Evolutionary conservation across 2,329 filamentous ascomycete genomes (phyloP).

Genomic region (Aspergillus carbonarius): DNA sequence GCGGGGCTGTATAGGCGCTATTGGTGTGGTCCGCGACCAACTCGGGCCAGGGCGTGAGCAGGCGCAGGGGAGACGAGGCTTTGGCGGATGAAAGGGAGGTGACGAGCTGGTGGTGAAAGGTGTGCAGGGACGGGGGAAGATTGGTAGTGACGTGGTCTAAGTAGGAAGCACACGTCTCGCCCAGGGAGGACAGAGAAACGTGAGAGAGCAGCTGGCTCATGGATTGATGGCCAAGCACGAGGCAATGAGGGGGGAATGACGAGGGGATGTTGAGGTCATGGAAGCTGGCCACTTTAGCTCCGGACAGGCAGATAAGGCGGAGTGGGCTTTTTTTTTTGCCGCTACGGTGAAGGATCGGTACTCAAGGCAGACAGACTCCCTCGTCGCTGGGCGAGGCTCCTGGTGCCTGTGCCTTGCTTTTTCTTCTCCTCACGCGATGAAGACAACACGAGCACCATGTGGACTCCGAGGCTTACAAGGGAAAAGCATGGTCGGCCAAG

Average conservation of each 20-base stretch:
- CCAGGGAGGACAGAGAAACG: slow-evolving; percentile 39
- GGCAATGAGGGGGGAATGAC: background rate
- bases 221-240: slow-evolving; percentile 22
- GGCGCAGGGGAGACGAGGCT: slow-evolving; percentile 22
- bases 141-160: slow-evolving; percentile 35
- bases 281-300: slow-evolving; percentile 13
- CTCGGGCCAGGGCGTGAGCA: slow-evolving; percentile 23
- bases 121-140: slow-evolving; percentile 33
- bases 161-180: slow-evolving; percentile 43
- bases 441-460: background rate
- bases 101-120: slow-evolving; percentile 26
- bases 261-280: slow-evolving; percentile 18
- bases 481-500: background rate
- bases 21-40: slow-evolving; percentile 9
- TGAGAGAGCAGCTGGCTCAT: slow-evolving; percentile 42
- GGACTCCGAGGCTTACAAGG: background rate
- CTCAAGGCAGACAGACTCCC: background rate
- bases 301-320: slow-evolving; percentile 14
- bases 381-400: background rate
- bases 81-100: slow-evolving; percentile 24
- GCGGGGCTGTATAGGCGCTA: slow-evolving; percentile 16
- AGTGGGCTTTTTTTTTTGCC: slow-evolving; percentile 15
- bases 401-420: background rate
- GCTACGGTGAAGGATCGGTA: background rate
- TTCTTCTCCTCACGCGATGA: background rate